Conservation (phyloP, 345 rosid genomes). For the Eutrema japonicum region DNA sequence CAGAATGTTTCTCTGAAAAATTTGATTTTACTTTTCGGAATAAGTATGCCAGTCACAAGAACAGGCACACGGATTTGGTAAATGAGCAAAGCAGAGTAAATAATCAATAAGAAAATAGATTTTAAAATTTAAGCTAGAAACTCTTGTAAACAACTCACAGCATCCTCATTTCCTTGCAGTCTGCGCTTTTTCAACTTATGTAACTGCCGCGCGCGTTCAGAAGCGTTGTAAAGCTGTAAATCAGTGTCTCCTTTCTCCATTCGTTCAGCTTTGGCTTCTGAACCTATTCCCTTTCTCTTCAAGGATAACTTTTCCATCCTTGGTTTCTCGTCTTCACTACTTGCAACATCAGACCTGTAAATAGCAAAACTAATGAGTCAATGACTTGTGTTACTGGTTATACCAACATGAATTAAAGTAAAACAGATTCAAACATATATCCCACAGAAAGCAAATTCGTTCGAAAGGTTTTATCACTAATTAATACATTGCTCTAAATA, state of each 20-base stretch:
- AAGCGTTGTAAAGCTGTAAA: constrained; percentile 68
- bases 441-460: constrained; percentile 1
- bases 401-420: constrained; percentile 6
- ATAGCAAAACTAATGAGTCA: constrained; percentile 26
- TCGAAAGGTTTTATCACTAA: not conserved
- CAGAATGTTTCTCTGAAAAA: constrained; percentile 1
- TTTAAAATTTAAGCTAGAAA: constrained; percentile 25
- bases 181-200: constrained; percentile 90
- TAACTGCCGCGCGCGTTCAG: constrained; percentile 82
- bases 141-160: constrained; percentile 53
- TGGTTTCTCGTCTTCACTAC: constrained; percentile 68
- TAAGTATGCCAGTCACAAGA: constrained; percentile 12
- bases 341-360: constrained; percentile 53
- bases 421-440: constrained; percentile 4
- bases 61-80: constrained; percentile 6
- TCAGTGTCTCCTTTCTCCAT: constrained; percentile 78
- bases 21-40: constrained; percentile 4
- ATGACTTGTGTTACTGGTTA: constrained; percentile 23
- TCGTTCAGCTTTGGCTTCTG: constrained; percentile 85
- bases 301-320: constrained; percentile 77
- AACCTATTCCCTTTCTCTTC: constrained; percentile 90
- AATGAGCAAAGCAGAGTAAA: constrained; percentile 21
- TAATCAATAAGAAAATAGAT: constrained; percentile 11
- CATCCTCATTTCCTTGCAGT: constrained; percentile 92
- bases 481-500: not conserved